A percentile compares a stretch with the other conserved stretches of the same genome.
These are phyloP conservation scores for Sporothrix mexicana DNA, from an alignment of 2,329 filamentous ascomycete genomes.

Conservation along the genomic window DNA sequence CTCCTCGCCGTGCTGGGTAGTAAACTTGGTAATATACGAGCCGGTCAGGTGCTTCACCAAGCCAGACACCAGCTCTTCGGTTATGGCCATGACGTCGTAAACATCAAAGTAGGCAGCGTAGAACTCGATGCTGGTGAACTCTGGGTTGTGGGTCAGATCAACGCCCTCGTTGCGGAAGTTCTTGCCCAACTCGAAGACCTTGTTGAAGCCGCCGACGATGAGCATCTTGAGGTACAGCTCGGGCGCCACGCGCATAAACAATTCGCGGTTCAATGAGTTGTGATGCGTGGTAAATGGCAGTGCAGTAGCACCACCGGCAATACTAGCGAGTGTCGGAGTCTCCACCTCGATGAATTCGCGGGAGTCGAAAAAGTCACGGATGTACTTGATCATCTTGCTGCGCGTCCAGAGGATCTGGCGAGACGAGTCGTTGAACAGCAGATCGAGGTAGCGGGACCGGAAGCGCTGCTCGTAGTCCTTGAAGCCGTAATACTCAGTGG, in stretches of 20 bases:
- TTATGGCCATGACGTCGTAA: conserved; percentile 87
- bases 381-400: conserved; percentile 85
- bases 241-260: conserved; percentile 93
- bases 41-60: conserved; percentile 90
- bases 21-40: conserved; percentile 82
- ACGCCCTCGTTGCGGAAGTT: conserved; percentile 95
- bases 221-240: conserved; percentile 97
- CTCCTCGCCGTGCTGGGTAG: conserved; percentile 82
- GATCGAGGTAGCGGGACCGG: conserved; percentile 90
- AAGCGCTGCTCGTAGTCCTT: conserved; percentile 94
- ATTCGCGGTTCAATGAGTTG: conserved; percentile 92
- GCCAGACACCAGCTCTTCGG: conserved; percentile 89
- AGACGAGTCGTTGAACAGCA: conserved; percentile 93
- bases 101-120: conserved; percentile 94
- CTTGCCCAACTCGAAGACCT: conserved; percentile 93
- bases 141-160: conserved; percentile 94
- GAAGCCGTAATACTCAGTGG: conserved; percentile 90
- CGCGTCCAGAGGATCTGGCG: conserved; percentile 84
- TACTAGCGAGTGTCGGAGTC: conserved; percentile 96
- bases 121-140: conserved; percentile 98
- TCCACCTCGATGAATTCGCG: conserved; percentile 92
- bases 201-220: conserved; percentile 90
- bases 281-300: conserved; percentile 95
- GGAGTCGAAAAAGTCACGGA: conserved; percentile 86
- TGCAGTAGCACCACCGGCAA: conserved; percentile 93